Evolutionary conservation across 805 yeast genomes (phyloP), one percentile per base, ranked within the genome.

Genomic region (Candida railenensis): DNA sequence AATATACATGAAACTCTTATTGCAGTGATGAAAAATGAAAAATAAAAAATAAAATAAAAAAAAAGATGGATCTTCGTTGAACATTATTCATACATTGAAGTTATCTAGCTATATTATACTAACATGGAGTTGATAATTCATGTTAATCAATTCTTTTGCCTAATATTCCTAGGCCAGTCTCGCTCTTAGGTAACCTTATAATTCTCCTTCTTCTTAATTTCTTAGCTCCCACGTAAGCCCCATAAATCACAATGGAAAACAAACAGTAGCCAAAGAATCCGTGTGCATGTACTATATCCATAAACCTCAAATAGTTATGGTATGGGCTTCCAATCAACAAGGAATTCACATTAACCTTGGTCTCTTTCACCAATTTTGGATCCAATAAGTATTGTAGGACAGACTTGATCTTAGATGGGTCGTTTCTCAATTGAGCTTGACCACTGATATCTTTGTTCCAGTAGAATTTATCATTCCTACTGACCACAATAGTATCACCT

Each of bases 401-500:
- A n/a, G 62, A 58, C 40, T 71, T 58, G 37, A 64, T 47, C 41
- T 52, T 51, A 3, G 63, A 57, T 0, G 76, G 70, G 7, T 63
- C 63, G 42, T 67, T 63, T 3, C 47, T 62, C 45, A 81, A 59
- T 14, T 46, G 42, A 3, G 16, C 22, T 0, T 57, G 49, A 0
- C 83, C 85, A 21, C 48, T 46, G 3, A 65, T 45, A 57, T 73
- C 48, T 62, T 54, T 44, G 52, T 67, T 53, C 69, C 73, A 51
- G 45, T 57, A 63, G 43, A 55, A 52, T 47, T 51, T 50, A 62
- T 69, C 59, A 67, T 77, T 74, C 51, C 74, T 74, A 28, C 73
- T 65, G 2, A 84, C 63, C 2, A 87, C 61, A 1, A 87, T 55
- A 0, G 80, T 68, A 58, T 85, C 88, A 4, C 91, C 92, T 2